Percentiles rank a stretch among this genome's conserved stretches.
Conservation (phyloP, 2,329 filamentous ascomycete species). For the Mycosphaerella sp. region DNA sequence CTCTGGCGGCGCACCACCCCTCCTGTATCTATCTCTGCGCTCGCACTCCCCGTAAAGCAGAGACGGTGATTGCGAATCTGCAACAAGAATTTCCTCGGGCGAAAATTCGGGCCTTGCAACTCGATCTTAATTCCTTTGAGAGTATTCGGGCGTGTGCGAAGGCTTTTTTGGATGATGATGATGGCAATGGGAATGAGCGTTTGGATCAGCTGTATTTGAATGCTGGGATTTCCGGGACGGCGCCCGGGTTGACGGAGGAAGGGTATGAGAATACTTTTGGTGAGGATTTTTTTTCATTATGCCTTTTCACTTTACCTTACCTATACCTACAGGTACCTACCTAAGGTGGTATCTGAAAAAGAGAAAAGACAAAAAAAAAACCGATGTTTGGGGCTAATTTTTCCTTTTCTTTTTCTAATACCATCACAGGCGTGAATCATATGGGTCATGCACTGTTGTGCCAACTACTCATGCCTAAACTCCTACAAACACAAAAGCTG, state of each 20-base stretch:
- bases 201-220: slow-evolving; percentile 42
- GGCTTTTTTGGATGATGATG: background rate
- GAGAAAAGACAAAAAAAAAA: too few species aligned
- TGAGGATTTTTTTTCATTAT: background rate
- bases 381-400: too few species aligned
- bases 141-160: slow-evolving; percentile 43
- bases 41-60: slow-evolving; percentile 39
- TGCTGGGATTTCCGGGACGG: slow-evolving; percentile 35
- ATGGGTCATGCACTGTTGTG: slow-evolving; percentile 29
- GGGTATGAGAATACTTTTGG: slow-evolving; percentile 36
- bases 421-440: slow-evolving; percentile 20
- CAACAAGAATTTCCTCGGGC: slow-evolving; percentile 32
- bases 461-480: slow-evolving; percentile 24
- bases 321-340: too few species aligned
- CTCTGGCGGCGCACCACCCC: slow-evolving; percentile 42
- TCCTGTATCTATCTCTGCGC: slow-evolving; percentile 44
- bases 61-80: slow-evolving; percentile 38
- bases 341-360: too few species aligned
- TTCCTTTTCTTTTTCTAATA: too few species aligned
- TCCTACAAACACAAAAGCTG: slow-evolving; percentile 39
- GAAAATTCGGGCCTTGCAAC: slow-evolving; percentile 40
- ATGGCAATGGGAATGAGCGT: slow-evolving; percentile 27
- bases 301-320: too few species aligned
- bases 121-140: slow-evolving; percentile 47
- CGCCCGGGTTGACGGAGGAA: slow-evolving; percentile 31